These are phyloP conservation scores for Cercospora janseana DNA, from an alignment of 2,329 filamentous ascomycete genomes.

Conservation along the genomic window DNA sequence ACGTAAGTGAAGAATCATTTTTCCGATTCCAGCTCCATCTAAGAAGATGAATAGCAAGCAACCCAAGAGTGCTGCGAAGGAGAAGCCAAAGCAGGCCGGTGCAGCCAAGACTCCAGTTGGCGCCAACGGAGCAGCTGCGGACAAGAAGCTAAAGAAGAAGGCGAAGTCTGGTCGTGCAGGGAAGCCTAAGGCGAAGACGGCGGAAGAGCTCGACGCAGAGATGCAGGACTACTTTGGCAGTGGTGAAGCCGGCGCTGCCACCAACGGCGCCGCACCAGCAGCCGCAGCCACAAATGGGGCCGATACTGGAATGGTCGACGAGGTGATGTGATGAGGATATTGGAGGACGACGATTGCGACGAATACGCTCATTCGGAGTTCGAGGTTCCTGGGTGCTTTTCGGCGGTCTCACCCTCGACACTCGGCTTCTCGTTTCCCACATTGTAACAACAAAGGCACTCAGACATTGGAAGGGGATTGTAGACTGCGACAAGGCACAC, in stretches of 20 bases:
- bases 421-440: slow-evolving; percentile 3
- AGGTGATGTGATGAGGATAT: slow-evolving; percentile 49
- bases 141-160: slow-evolving; percentile 44
- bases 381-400: slow-evolving; percentile 11
- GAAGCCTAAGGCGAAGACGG: slow-evolving; percentile 78
- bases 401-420: neutral
- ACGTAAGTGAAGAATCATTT: slow-evolving; percentile 58
- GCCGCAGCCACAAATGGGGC: slow-evolving; percentile 49
- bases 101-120: slow-evolving; percentile 48
- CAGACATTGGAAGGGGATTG: neutral
- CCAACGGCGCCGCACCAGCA: slow-evolving; percentile 47
- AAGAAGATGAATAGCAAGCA: slow-evolving; percentile 27
- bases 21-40: slow-evolving; percentile 17
- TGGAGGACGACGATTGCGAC: slow-evolving; percentile 1
- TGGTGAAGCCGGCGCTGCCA: slow-evolving; percentile 45
- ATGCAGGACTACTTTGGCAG: slow-evolving; percentile 91
- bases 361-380: neutral
- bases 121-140: slow-evolving; percentile 51
- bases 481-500: neutral
- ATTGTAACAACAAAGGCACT: slow-evolving; percentile 16
- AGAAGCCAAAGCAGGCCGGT: slow-evolving; percentile 46
- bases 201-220: slow-evolving; percentile 92
- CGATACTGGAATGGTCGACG: slow-evolving; percentile 55
- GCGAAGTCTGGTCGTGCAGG: slow-evolving; percentile 61
- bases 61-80: slow-evolving; percentile 37